Evolutionary conservation across 176 grass and related monocot genomes (phyloP).

Genomic region (Carex pumila): DNA sequence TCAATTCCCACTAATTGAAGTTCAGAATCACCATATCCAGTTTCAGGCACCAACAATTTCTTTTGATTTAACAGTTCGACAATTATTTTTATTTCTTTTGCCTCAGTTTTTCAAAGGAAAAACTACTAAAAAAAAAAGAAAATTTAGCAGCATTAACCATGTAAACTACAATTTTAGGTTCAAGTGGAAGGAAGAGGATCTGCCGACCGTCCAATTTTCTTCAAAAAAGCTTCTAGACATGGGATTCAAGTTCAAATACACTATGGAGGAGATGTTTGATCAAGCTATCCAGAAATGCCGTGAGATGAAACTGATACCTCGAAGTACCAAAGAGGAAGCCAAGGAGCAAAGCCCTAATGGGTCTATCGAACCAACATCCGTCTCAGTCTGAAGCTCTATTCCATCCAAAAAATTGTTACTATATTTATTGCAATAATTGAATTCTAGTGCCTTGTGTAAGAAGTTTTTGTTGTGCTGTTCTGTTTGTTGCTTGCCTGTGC

Average conservation of each 20-base stretch:
- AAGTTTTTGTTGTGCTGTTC: not conserved
- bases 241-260: conserved; percentile 71
- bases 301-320: conserved; percentile 57
- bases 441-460: not conserved
- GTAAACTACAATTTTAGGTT: conserved; percentile 21
- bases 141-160: too few relatives aligned
- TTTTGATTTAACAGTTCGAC: not conserved
- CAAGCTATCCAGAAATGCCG: conserved; percentile 50
- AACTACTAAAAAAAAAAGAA: not conserved
- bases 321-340: not conserved
- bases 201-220: conserved; percentile 41
- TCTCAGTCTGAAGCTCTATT: not conserved
- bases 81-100: not conserved
- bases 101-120: not conserved
- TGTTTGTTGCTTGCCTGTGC: not conserved
- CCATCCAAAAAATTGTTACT: not conserved
- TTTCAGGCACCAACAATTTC: not conserved
- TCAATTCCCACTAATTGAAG: not conserved
- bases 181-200: conserved; percentile 26
- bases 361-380: not conserved
- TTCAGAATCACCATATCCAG: not conserved
- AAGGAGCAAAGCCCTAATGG: not conserved
- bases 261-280: conserved; percentile 76
- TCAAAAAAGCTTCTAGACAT: conserved; percentile 64
- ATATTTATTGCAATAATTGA: not conserved